Evolutionary conservation across 768 basidiomycete species (phyloP).

Genomic region (Mrakia blollopis): DNA sequence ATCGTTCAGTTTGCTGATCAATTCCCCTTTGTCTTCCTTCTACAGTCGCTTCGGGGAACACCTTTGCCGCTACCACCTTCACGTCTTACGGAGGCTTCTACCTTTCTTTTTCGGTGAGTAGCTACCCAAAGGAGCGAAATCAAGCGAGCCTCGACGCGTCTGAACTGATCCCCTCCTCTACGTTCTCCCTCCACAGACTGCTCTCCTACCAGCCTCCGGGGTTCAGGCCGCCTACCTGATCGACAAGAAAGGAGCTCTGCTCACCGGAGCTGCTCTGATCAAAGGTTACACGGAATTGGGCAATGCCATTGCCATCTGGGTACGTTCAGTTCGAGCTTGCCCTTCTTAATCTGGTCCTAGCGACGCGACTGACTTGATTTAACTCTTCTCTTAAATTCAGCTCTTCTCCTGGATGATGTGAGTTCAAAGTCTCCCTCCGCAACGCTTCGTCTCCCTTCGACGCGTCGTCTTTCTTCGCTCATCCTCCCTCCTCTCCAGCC

Average conservation of each 20-base stretch:
- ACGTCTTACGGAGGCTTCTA: not conserved
- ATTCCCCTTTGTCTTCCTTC: too few species aligned
- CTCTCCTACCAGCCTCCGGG: not conserved
- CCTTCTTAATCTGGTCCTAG: too few species aligned
- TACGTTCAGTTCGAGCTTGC: not conserved
- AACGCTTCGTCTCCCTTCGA: too few species aligned
- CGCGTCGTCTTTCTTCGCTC: too few species aligned
- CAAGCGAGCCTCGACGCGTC: too few species aligned
- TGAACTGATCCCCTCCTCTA: too few species aligned
- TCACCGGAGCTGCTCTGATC: not conserved
- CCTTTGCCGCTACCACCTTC: not conserved
- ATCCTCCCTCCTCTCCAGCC: too few species aligned
- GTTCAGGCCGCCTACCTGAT: not conserved
- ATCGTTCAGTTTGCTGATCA: too few species aligned
- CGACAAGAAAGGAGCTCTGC: not conserved
- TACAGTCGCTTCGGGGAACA: not conserved
- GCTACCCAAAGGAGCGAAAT: too few species aligned
- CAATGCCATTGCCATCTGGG: not conserved
- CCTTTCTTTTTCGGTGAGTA: not conserved
- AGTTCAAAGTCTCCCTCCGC: too few species aligned
- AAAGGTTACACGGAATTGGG: not conserved
- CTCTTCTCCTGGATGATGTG: not conserved
- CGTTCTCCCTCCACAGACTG: too few species aligned
- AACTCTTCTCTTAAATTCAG: not conserved
- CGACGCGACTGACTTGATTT: too few species aligned